phyloP scores from a whole-genome alignment of 371 early-diverging fungal species.

The Mortierella sp. region DNA sequence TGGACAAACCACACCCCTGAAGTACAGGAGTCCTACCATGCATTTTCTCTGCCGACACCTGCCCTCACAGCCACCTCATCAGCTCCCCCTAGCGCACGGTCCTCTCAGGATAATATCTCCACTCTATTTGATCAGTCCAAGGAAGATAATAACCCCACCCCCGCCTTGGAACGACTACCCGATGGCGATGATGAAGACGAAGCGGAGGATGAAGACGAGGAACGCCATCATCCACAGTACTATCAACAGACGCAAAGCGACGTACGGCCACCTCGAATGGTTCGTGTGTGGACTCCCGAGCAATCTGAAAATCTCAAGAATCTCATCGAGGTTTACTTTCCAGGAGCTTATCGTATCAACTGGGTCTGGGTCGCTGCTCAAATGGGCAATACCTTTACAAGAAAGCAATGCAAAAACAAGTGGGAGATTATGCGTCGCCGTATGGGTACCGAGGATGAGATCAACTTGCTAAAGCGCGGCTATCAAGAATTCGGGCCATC shows the following conservation, averaged over 20 bases:
- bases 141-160: background rate
- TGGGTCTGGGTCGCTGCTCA: slow-evolving; percentile 55
- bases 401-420: slow-evolving; percentile 54
- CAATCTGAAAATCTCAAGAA: slow-evolving; percentile 48
- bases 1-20: slow-evolving; percentile 4
- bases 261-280: slow-evolving; percentile 29
- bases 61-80: slow-evolving; percentile 35
- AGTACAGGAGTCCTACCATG: slow-evolving; percentile 2
- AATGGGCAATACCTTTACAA: slow-evolving; percentile 44
- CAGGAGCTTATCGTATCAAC: slow-evolving; percentile 47
- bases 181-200: slow-evolving; percentile 14
- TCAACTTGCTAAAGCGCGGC: slow-evolving; percentile 29
- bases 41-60: slow-evolving; percentile 12
- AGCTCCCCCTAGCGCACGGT: slow-evolving; percentile 21
- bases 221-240: slow-evolving; percentile 2
- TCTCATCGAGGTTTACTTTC: slow-evolving; percentile 43
- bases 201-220: slow-evolving; percentile 16
- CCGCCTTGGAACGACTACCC: background rate
- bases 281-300: slow-evolving; percentile 43
- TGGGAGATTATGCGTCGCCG: slow-evolving; percentile 53
- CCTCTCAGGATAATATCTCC: slow-evolving; percentile 31
- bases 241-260: background rate
- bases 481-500: slow-evolving; percentile 46
- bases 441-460: slow-evolving; percentile 49
- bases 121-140: slow-evolving; percentile 17